Conservation (phyloP, 1,284 basidiomycete species). For the Porogramme epimiltina region DNA sequence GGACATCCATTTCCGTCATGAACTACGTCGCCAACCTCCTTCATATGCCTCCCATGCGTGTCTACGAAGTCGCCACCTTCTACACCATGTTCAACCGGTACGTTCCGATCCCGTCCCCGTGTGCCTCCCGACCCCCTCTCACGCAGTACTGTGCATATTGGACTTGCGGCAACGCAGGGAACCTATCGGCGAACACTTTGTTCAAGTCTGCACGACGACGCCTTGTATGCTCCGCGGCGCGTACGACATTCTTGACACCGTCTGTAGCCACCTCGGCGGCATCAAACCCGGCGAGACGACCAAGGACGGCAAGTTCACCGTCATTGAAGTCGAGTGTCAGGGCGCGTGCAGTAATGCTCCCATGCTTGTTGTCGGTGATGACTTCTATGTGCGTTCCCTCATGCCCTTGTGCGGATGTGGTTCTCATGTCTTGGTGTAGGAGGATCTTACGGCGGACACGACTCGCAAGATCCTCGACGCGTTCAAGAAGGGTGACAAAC, state of each 20-base stretch:
- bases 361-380: conserved; percentile 96
- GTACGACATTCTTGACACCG: conserved; percentile 86
- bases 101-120: conserved; percentile 22
- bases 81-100: conserved; percentile 99
- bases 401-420: conserved; percentile 4
- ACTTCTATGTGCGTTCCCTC: conserved; percentile 78
- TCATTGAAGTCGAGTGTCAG: conserved; percentile 98
- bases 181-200: conserved; percentile 93
- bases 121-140: no score
- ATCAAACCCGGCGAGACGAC: conserved; percentile 91
- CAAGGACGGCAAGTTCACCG: conserved; percentile 94
- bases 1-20: conserved; percentile 99
- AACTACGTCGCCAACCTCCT: conserved; percentile 94
- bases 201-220: conserved; percentile 99
- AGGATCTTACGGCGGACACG: conserved; percentile 93
- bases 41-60: conserved; percentile 97
- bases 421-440: conserved; percentile 49
- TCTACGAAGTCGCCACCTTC: conserved; percentile 99
- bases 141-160: neutral
- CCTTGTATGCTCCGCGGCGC: conserved; percentile 97
- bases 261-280: conserved; percentile 82
- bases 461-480: conserved; percentile 89
- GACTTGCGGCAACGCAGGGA: conserved; percentile 66
- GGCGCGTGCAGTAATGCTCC: conserved; percentile 99
- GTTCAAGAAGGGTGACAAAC: conserved; percentile 84